Percentiles rank a stretch among this genome's conserved stretches.
Conservation (phyloP, 495 filamentous ascomycete species). For the Hypomontagnella submonticulosa region DNA sequence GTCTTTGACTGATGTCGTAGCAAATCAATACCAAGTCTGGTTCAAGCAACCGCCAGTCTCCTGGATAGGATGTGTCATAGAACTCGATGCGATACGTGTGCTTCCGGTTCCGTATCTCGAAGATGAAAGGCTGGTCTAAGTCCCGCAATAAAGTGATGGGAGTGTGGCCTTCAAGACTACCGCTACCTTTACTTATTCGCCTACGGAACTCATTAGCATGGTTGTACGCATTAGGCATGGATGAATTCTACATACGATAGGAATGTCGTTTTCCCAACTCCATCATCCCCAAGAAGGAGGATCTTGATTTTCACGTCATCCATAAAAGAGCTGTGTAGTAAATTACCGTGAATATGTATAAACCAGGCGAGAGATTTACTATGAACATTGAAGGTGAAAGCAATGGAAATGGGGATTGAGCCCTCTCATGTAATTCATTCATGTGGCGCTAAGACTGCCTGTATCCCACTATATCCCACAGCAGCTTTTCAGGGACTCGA, state of each 20-base stretch:
- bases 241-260: conserved; percentile 73
- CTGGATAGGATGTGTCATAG: conserved; percentile 80
- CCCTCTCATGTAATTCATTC: conserved; percentile 6
- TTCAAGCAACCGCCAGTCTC: conserved; percentile 75
- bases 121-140: conserved; percentile 84
- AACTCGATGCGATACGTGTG: conserved; percentile 78
- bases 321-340: conserved; percentile 44
- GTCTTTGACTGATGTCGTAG: conserved; percentile 79
- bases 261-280: conserved; percentile 88
- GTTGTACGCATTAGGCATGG: neutral
- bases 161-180: conserved; percentile 48
- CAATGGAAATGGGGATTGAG: neutral
- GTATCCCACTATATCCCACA: conserved; percentile 10
- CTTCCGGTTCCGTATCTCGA: conserved; percentile 70
- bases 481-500: conserved; percentile 15
- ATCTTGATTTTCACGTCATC: conserved; percentile 68
- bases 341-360: neutral
- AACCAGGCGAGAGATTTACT: neutral
- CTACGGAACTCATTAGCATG: conserved; percentile 46
- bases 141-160: conserved; percentile 72
- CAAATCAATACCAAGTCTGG: conserved; percentile 82
- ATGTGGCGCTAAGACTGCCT: conserved; percentile 1
- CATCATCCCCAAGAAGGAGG: conserved; percentile 81
- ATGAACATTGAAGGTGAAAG: neutral
- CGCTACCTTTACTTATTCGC: conserved; percentile 59